Base-by-base conservation (phyloP, 257 asterid genomes). In the Primulina tabacum region DNA sequence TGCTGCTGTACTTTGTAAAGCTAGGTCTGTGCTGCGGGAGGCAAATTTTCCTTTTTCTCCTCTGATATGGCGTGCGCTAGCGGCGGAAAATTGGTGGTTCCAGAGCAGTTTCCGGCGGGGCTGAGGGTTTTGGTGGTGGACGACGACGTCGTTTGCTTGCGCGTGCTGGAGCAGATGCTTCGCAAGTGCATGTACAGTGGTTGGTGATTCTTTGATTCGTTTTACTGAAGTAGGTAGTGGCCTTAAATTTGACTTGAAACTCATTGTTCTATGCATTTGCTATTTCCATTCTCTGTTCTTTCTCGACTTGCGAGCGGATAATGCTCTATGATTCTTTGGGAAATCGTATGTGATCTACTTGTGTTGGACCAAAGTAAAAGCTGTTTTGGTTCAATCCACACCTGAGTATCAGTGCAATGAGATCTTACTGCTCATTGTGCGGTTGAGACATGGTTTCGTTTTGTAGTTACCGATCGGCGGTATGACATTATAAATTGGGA, bases 41-140 rank as follows among this genome's bases (percentile, higher is more conserved):
- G 20, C 20, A 50, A 50, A 50, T 5, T 50, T 6, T 17, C 57
- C 57, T 68, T 52, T 56, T 5, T 30, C 26, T 17, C 55, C 34
- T 63, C 34, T 73, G 58, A 12, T 58, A 79, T 82, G 87, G 73
- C 77, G 79, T 77, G 82, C 73, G 35, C 77, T 43, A 72, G 71
- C 75, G 79, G 77, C 67, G 79, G 78, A 1, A 71, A 43, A 59
- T 38, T 65, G 59, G 81, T 78, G 33, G 85, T 80, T 77, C 68
- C 90, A 72, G 90, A 87, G 69, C 84, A 81, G 82, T 90, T 90
- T 61, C 95, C 96, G 68, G 82, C 18, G 60, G 96, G 96, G 62
- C 79, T 90, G 69, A 90, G 88, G 86, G 95, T 90, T 59, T 75
- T 88, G 72, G 89, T 86, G 71, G 96, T 90, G 78, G 96, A 90